Base-by-base conservation (phyloP, 352 stramenopile genomes). In the Phytophthora boehmeriae region DNA sequence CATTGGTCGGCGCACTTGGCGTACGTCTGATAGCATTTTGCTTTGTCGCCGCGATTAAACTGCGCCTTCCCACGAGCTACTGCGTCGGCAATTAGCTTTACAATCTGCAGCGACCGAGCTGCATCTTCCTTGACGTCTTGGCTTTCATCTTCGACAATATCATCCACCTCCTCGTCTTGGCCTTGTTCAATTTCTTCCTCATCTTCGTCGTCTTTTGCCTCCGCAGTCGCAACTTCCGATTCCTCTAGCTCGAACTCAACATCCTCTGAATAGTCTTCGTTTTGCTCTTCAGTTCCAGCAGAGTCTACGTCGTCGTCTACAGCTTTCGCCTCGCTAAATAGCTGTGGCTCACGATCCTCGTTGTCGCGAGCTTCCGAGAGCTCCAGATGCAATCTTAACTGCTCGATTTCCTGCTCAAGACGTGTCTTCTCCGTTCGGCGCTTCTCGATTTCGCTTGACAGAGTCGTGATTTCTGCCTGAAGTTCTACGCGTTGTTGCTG, bases 11-110 rank as follows among this genome's bases (percentile, higher is more conserved):
- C 73, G 28, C 70, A 75, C 22, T 79, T 76, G 5, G 76, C 62
- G 52, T 92, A 91, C 38, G 78, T 80, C 50, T 86, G 72, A 45
- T 83, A 89, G 57, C 86, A 94, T 55, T 86, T 86, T 14, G 62
- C 66, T 54, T 90, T 90, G 62, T 94, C 83, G 0, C 86, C 86
- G 10, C 76, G 75, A 54, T 94, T 94, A 61, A 88, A 94, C 44
- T 86, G 77, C 14, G 67, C 54, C 54, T 91, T 92, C 8, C 86
- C 83, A 9, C 74, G 70, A 53, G 84, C 70, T 22, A 94, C 71
- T 0, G 80, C 73, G 16, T 86, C 66, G 5, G 59, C 62, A 41
- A 92, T 75, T 45, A 76, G 34, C 13, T 71, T 43, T 5, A 83
- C 52, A 16, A 89, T 49, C 55, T 86, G 74, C 19, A 77, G 41